Conservation (phyloP, 257 asterid species). For the Dorcoceras hygrometricum region DNA sequence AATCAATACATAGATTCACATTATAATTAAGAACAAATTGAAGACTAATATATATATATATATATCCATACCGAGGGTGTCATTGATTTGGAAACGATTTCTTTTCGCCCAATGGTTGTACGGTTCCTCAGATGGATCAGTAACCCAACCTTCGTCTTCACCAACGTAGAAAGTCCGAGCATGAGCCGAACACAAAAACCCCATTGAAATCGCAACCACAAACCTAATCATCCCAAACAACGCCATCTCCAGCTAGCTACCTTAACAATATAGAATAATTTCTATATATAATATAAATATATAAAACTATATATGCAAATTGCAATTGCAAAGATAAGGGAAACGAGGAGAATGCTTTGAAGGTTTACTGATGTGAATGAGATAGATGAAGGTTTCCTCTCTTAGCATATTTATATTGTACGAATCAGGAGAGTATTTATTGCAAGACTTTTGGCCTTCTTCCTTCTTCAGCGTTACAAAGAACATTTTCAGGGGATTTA, state of each 20-base stretch:
- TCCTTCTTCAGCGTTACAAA: no score
- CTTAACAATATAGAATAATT: background rate
- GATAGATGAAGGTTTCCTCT: background rate
- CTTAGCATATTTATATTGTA: background rate
- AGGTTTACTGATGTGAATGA: background rate
- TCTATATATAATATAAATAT: background rate
- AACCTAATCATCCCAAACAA: constrained; percentile 9
- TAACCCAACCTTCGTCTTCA: constrained; percentile 42
- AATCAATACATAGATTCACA: no score
- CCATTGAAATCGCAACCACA: constrained; percentile 25
- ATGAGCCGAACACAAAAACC: constrained; percentile 24
- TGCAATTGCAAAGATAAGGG: background rate
- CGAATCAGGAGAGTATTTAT: background rate
- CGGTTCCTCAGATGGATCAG: constrained; percentile 27
- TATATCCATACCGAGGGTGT: constrained; percentile 28
- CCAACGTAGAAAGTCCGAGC: constrained; percentile 44
- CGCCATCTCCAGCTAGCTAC: constrained; percentile 20
- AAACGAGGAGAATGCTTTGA: background rate
- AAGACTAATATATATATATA: no score
- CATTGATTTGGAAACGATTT: constrained; percentile 40
- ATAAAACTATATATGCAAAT: background rate
- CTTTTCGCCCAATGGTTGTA: constrained; percentile 37
- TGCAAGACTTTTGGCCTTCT: background rate
- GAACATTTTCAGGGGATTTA: no score
- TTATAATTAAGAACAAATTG: no score